Base-by-base conservation (phyloP, 2,329 filamentous ascomycete genomes). In the Talaromyces sp. region DNA sequence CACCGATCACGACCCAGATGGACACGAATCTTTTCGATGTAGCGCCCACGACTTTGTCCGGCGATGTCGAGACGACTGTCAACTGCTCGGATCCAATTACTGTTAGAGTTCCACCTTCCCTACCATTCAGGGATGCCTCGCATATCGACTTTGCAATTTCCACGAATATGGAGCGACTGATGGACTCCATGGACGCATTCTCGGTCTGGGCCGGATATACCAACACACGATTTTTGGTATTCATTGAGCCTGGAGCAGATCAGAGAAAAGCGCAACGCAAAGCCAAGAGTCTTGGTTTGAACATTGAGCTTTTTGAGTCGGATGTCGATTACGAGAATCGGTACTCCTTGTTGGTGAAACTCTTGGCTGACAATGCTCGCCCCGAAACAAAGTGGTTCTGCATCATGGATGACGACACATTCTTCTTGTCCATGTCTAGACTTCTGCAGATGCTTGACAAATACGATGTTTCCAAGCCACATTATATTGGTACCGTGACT, bases 331-430 rank as follows among this genome's bases (percentile, higher is more conserved):
- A 79, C 63, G 73, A 78, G 47, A 71, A 86, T 67, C 84, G 85
- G 45, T 86, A 88, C 70, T 87, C 88, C 71, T 80, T 84, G 13
- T 79, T 88, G 13, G 73, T 88, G 9, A 77, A 81, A 33, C 78
- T 84, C 43, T 79, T 88, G 66, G 74, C 85, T 27, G 71, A 78
- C 27, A 76, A 81, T 59, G 73, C 78, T 37, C 79, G 75, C 10
- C 73, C 80, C 0, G 70, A 78, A 15, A 86, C 85, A 0, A 76
- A 78, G 37, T 89, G 86, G 86, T 80, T 82, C 15, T 83, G 81
- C 54, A 78, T 88, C 58, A 81, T 88, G 43, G 86, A 89, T 70
- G 86, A 89, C 70, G 86, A 89, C 69, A 89, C 86, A 1, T 88
- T 89, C 73, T 88, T 88, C 72, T 81, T 84, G 1, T 85, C 83